Percentiles rank a stretch among this genome's conserved stretches.
Conservation (phyloP, 2,329 filamentous ascomycete genomes). For the Penicillium sp. region DNA sequence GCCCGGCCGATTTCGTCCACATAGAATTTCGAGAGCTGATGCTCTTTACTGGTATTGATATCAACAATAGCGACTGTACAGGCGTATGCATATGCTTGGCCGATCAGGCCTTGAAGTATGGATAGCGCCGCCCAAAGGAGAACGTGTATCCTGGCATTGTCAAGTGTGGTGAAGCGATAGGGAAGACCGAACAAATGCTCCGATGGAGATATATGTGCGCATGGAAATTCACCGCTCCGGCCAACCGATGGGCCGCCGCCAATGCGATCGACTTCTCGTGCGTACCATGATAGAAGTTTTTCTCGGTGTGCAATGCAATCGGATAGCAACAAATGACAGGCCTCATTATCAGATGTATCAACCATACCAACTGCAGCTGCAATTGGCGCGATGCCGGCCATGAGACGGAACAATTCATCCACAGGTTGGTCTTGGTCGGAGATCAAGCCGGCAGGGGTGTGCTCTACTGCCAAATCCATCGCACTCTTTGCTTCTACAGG, state of each 20-base stretch:
- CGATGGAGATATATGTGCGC: background rate
- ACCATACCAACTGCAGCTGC: background rate
- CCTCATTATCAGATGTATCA: background rate
- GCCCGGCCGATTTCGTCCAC: constrained; percentile 9
- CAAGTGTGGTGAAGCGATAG: constrained; percentile 7
- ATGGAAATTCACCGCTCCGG: background rate
- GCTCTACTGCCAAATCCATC: background rate
- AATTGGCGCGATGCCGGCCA: constrained; percentile 2
- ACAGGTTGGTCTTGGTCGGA: background rate
- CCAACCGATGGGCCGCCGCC: constrained; percentile 3
- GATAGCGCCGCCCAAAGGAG: constrained; percentile 9
- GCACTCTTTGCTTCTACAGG: constrained; percentile 2
- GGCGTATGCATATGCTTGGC: background rate
- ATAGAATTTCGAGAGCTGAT: constrained; percentile 9
- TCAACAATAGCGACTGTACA: background rate
- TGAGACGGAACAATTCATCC: constrained; percentile 7
- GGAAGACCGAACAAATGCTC: constrained; percentile 8
- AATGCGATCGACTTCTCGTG: background rate
- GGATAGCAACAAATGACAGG: background rate
- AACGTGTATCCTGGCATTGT: constrained; percentile 6
- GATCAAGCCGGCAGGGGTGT: background rate
- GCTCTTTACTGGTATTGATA: background rate
- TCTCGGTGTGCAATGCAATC: constrained; percentile 5
- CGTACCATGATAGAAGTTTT: constrained; percentile 8
- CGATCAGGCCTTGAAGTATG: constrained; percentile 8